Evolutionary conservation across 176 grass and related monocot species (phyloP), one percentile per base, ranked within the genome.

Genomic region (Saccharum officinarum): DNA sequence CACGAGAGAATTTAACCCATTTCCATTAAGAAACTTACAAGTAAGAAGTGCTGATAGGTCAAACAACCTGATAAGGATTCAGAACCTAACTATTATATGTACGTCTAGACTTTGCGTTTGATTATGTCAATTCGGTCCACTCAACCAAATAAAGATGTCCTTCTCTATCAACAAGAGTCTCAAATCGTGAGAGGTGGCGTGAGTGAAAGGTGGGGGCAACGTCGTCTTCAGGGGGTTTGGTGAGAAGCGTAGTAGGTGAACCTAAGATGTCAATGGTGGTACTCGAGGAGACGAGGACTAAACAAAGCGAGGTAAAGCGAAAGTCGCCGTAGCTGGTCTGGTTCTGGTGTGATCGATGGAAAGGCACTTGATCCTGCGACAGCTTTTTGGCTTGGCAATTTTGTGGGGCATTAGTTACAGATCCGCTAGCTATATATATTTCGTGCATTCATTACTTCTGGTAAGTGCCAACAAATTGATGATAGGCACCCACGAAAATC

Each of bases 161-260:
- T 57, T 60, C 9, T 6, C 12, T 28, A 17, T 67, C 6, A 22
- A 2, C 55, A 6, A 2, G 34, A 36, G 26, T 52, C 14, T 70
- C 40, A 63, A 50, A 82, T 76, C 71, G 20, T 76, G 41, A 3
- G 63, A 31, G 75, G 20, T 40, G 60, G 50, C 6, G 50, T 30
- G 17, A 68, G 25, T 80, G 41, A 67, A 46, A 5, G 13, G 78
- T 64, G 33, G 71, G 69, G 47, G 49, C 69, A 62, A 30, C 41
- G 65, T 90, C 83, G 4, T 67, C 34, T 71, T 82, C 88, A 65
- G 2, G 11, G 8, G 4, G 25, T 71, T 81, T 71, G 88, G 83
- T 85, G 78, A 47, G 49, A 36, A 11, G 31, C 10, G 78, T 33
- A 36, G 78, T 70, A 49, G 82, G 82, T 85, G 82, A 69, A 50